Conservation (phyloP, 1,284 basidiomycete species). For the Wolfiporia cocos region DNA sequence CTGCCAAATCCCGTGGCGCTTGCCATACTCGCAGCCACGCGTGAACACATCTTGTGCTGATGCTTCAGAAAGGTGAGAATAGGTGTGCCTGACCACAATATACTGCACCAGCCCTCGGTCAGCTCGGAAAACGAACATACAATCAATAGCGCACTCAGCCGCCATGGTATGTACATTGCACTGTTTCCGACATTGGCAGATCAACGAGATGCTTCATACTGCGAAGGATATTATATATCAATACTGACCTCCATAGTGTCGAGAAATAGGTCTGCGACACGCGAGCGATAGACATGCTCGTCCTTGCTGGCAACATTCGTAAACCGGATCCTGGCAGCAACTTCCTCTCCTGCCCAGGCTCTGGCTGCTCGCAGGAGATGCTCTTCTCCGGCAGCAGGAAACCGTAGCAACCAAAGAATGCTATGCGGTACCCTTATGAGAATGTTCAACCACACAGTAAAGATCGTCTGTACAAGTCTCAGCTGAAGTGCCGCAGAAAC, state of each 20-base stretch:
- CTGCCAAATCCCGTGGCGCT: slow-evolving; percentile 50
- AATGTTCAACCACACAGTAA: slow-evolving; percentile 52
- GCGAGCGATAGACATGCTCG: slow-evolving; percentile 45
- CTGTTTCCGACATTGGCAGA: slow-evolving; percentile 18
- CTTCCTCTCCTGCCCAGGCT: slow-evolving; percentile 46
- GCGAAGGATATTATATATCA: too few relatives aligned
- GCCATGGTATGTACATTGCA: slow-evolving; percentile 62
- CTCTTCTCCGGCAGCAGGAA: slow-evolving; percentile 49
- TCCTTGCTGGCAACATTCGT: slow-evolving; percentile 53
- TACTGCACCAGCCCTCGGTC: slow-evolving; percentile 23
- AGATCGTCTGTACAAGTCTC: slow-evolving; percentile 31
- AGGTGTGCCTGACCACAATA: slow-evolving; percentile 58
- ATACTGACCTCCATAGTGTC: slow-evolving; percentile 50
- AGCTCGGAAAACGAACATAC: not conserved
- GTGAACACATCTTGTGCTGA: slow-evolving; percentile 53
- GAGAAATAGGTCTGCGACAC: slow-evolving; percentile 55
- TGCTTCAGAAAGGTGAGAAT: slow-evolving; percentile 54
- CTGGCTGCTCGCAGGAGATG: slow-evolving; percentile 44
- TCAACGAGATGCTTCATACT: too few relatives aligned
- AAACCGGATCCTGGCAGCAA: slow-evolving; percentile 49
- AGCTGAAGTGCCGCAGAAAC: not conserved
- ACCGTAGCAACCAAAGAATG: slow-evolving; percentile 57
- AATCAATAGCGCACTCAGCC: slow-evolving; percentile 38
- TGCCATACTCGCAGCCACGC: slow-evolving; percentile 54
- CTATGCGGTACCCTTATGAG: slow-evolving; percentile 44